Conservation (phyloP, 495 filamentous ascomycete species). For the Penicillium nucicola region DNA sequence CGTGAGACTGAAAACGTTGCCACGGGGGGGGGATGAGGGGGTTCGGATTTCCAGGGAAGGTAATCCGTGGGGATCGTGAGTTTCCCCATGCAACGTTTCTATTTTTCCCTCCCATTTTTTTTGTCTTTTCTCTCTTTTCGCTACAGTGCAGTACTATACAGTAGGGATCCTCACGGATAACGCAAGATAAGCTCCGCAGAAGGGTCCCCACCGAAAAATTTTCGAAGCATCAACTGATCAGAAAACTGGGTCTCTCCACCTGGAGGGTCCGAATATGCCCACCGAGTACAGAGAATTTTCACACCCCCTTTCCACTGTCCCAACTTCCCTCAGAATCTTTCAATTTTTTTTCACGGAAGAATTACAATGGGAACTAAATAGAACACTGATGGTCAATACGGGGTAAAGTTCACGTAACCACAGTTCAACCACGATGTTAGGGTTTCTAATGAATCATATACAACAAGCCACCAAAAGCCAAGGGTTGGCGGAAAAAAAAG, state of each 20-base stretch:
- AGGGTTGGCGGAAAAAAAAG: not conserved
- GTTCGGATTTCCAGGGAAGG: conserved; percentile 26
- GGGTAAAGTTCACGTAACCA: too few relatives aligned
- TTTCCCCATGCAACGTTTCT: conserved; percentile 19
- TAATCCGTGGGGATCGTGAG: conserved; percentile 32
- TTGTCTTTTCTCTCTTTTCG: too few relatives aligned
- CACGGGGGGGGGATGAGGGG: conserved; percentile 11
- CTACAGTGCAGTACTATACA: too few relatives aligned
- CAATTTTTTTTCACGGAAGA: not conserved
- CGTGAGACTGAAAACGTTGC: not conserved
- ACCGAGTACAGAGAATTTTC: not conserved
- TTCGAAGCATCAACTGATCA: conserved; percentile 33
- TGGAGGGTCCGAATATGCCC: conserved; percentile 3
- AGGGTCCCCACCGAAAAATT: conserved; percentile 28
- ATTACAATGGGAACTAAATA: not conserved
- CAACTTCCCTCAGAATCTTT: too few relatives aligned
- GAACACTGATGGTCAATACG: too few relatives aligned
- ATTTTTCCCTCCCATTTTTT: conserved; percentile 11
- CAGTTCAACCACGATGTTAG: not conserved
- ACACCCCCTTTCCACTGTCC: too few relatives aligned
- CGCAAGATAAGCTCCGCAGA: conserved; percentile 26
- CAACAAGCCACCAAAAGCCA: not conserved
- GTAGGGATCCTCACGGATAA: conserved; percentile 6
- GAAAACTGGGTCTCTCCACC: conserved; percentile 15
- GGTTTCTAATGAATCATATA: not conserved